Evolutionary conservation across 805 yeast genomes (phyloP), one percentile per base, ranked within the genome.

Genomic region (Priceomyces melissophilus): DNA sequence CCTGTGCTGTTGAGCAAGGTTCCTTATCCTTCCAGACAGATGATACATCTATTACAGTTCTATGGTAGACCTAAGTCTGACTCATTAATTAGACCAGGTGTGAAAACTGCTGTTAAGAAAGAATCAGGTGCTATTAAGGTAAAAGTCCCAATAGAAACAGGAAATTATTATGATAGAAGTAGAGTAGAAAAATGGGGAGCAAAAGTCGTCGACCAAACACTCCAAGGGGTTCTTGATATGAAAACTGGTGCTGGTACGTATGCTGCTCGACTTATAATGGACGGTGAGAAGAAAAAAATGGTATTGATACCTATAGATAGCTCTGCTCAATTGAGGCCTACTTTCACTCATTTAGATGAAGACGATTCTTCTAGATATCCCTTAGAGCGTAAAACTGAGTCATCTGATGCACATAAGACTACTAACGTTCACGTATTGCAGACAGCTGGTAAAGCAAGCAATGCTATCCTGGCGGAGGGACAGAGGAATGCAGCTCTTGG

Each of bases 281-380:
- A 40, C 5, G 57, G 46, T 6, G 58, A 53, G 10, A 48, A 44
- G 8, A 47, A 43, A 23, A 79, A 74, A 50, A 53, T 88, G 6
- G 79, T 85, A 37, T 59, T 91, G 45, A 61, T 78, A 1, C 86
- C 91, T 1, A 69, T 90, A 1, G 75, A 78, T 28, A 72, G 79
- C 14, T 78, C 85, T 0, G 78, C 84, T 0, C 97, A 91, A 60
- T 60, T 93, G 45, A 75, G 96, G 49, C 93, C 97, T 2, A 76
- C 77, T 51, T 87, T 93, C 64, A 76, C 75, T 48, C 87, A 90
- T 56, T 79, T 89, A 32, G 96, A 89, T 57, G 80, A 74, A 46
- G 55, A 63, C 45, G 78, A 72, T 43, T 67, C 67, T 42, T 72
- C 65, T 40, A 74, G 69, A 66, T 8, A 20, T 5, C 70, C 53